Conservation (phyloP, 805 yeast species). For the Sungouiozyma intestinalis region DNA sequence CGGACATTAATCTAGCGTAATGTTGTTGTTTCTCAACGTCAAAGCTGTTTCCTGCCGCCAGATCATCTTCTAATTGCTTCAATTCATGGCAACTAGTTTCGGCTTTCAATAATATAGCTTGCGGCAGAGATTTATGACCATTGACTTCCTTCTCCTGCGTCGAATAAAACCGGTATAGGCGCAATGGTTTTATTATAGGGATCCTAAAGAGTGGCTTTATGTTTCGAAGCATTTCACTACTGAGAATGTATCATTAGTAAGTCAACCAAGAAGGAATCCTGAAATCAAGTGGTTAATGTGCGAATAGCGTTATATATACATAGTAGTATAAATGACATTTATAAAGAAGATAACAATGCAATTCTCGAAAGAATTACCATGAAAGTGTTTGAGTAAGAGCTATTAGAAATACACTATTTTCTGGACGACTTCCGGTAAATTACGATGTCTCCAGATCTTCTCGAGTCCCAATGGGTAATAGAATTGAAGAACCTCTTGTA, state of each 20-base stretch:
- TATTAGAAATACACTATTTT: neutral
- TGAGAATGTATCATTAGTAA: too few species aligned
- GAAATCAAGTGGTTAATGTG: too few species aligned
- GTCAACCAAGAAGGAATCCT: too few species aligned
- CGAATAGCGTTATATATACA: neutral
- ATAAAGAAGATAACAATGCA: neutral
- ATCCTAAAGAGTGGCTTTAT: too few species aligned
- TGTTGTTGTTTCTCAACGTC: slow-evolving; percentile 40
- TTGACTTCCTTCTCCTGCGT: neutral
- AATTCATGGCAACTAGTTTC: slow-evolving; percentile 33
- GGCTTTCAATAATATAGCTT: slow-evolving; percentile 42
- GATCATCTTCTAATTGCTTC: slow-evolving; percentile 29
- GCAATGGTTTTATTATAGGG: neutral
- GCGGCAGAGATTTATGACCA: slow-evolving; percentile 31
- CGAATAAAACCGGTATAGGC: neutral
- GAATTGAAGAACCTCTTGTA: slow-evolving; percentile 62
- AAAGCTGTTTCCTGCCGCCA: slow-evolving; percentile 36
- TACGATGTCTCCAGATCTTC: slow-evolving; percentile 71
- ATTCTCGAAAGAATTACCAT: too few species aligned
- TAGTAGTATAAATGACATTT: neutral
- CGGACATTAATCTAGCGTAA: slow-evolving; percentile 35
- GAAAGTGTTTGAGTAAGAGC: too few species aligned
- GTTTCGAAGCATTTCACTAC: neutral
- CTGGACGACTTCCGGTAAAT: slow-evolving; percentile 32
- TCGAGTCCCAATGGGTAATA: slow-evolving; percentile 73